A percentile compares a stretch with the other conserved stretches of the same genome.
phyloP scores from a whole-genome alignment of 1,284 basidiomycete species.

The Exobasidium rhododendri region DNA sequence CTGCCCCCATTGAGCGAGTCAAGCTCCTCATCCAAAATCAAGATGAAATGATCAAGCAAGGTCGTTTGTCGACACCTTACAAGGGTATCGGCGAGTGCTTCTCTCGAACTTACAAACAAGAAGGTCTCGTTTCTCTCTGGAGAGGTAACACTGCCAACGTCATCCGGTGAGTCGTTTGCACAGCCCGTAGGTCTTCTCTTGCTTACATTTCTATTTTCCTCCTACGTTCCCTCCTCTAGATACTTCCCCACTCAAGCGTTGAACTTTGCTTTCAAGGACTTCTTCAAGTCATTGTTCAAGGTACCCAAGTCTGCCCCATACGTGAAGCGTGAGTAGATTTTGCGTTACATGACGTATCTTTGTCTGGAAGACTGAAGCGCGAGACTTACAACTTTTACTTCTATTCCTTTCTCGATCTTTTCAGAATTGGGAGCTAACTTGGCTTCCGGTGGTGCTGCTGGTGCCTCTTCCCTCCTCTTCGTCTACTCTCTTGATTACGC shows the following conservation, averaged over 20 bases:
- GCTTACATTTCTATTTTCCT: background rate
- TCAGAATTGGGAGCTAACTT: constrained; percentile 51
- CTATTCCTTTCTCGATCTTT: background rate
- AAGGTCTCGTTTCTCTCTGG: constrained; percentile 55
- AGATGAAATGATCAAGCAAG: constrained; percentile 56
- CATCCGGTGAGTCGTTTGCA: constrained; percentile 30
- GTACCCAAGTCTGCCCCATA: constrained; percentile 54
- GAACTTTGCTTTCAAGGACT: constrained; percentile 56
- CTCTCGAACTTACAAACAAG: constrained; percentile 53
- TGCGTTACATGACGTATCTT: constrained; percentile 1
- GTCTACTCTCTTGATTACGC: constrained; percentile 56
- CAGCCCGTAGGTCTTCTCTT: background rate
- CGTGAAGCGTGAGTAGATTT: constrained; percentile 39
- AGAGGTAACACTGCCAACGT: constrained; percentile 56
- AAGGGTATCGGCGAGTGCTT: constrained; percentile 56
- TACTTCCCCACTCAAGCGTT: constrained; percentile 55
- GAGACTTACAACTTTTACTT: too few species aligned
- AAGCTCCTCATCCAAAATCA: constrained; percentile 56
- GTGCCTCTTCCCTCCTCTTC: constrained; percentile 55
- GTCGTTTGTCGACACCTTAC: constrained; percentile 54
- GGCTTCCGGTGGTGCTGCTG: constrained; percentile 55
- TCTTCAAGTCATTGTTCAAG: constrained; percentile 54
- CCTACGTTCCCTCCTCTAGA: background rate
- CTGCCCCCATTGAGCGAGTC: constrained; percentile 55
- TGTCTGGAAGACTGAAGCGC: too few species aligned